These are phyloP conservation scores for Ascochyta rabiei DNA, from an alignment of 2,329 filamentous ascomycete species.

Conservation along the genomic window DNA sequence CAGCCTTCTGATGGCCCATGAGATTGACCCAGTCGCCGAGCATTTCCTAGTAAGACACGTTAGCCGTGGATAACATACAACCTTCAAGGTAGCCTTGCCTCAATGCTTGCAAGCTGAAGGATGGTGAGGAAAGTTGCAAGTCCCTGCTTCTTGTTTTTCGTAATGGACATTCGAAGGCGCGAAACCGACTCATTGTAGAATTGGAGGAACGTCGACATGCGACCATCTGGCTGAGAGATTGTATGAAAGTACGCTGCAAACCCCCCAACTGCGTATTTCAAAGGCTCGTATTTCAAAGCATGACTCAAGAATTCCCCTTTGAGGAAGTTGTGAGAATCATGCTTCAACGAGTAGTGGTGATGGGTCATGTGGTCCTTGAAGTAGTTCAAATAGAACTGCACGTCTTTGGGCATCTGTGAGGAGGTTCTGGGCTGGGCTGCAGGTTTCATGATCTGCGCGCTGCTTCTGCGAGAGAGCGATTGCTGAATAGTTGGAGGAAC, in stretches of 20 bases:
- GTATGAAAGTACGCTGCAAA: slow-evolving; percentile 89
- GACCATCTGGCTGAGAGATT: slow-evolving; percentile 71
- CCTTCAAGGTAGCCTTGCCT: slow-evolving; percentile 62
- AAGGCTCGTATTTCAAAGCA: slow-evolving; percentile 76
- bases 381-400: slow-evolving; percentile 80
- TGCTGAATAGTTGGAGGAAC: slow-evolving; percentile 36
- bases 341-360: slow-evolving; percentile 81
- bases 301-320: slow-evolving; percentile 71
- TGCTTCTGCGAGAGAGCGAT: slow-evolving; percentile 41
- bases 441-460: slow-evolving; percentile 34
- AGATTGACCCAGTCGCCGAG: slow-evolving; percentile 95
- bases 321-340: slow-evolving; percentile 75
- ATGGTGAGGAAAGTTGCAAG: slow-evolving; percentile 83
- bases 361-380: slow-evolving; percentile 77
- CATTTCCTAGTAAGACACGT: slow-evolving; percentile 70
- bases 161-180: slow-evolving; percentile 73
- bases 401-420: slow-evolving; percentile 63
- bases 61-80: neutral
- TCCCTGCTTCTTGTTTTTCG: slow-evolving; percentile 71
- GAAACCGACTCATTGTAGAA: slow-evolving; percentile 92
- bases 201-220: slow-evolving; percentile 79
- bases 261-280: slow-evolving; percentile 84
- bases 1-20: slow-evolving; percentile 89
- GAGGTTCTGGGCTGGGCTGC: slow-evolving; percentile 2
- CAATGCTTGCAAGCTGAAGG: slow-evolving; percentile 88